Conservation (phyloP, 2,329 filamentous ascomycete genomes). For the Pestalotiopsis sp. region DNA sequence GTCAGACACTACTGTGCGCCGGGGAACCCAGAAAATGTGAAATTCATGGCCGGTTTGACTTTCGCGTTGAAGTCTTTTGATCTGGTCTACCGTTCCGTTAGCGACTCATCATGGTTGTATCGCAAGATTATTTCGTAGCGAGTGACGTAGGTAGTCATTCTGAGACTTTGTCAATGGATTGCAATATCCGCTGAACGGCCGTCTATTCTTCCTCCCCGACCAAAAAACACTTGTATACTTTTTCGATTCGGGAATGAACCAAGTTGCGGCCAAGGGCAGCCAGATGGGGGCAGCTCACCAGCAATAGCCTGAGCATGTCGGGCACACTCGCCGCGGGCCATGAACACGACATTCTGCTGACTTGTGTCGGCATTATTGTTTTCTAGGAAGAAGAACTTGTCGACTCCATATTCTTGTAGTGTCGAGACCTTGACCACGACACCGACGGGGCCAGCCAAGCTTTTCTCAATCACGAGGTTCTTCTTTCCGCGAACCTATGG, state of each 20-base stretch:
- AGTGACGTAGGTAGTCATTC: background rate
- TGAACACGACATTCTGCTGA: conserved; percentile 93
- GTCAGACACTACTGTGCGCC: conserved; percentile 88
- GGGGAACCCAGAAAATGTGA: conserved; percentile 93
- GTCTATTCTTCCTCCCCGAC: background rate
- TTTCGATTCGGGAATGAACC: background rate
- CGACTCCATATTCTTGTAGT: conserved; percentile 94
- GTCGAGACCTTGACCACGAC: conserved; percentile 94
- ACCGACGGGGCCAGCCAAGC: conserved; percentile 85
- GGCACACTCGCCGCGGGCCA: conserved; percentile 87
- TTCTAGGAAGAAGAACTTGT: conserved; percentile 96
- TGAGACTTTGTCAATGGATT: background rate
- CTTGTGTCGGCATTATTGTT: conserved; percentile 94
- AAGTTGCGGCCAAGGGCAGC: background rate
- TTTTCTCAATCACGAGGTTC: conserved; percentile 91
- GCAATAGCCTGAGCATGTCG: conserved; percentile 84
- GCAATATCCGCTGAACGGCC: background rate
- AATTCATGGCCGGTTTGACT: conserved; percentile 93
- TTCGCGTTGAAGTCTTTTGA: conserved; percentile 85
- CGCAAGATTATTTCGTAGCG: background rate
- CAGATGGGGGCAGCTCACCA: conserved; percentile 60
- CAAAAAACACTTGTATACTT: conserved; percentile 14
- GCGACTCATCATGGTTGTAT: conserved; percentile 48
- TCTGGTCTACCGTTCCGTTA: conserved; percentile 76
- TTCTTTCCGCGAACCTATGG: conserved; percentile 95